Percentiles rank a stretch among this genome's conserved stretches.
These are phyloP conservation scores for Lachancea quebecensis DNA, from an alignment of 805 yeast genomes.

Conservation along the genomic window DNA sequence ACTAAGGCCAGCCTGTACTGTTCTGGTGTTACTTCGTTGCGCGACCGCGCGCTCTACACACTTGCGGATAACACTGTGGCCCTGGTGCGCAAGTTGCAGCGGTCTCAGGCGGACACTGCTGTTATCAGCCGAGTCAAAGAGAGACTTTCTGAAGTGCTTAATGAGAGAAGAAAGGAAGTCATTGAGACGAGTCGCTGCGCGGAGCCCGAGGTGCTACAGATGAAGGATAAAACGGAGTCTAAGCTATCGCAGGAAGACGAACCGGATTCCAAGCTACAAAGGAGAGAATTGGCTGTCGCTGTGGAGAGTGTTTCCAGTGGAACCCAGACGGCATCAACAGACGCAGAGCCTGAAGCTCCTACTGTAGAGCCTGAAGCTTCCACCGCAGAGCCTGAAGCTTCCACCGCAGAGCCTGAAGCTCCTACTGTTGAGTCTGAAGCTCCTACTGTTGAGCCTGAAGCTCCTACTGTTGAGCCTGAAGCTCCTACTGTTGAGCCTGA, in stretches of 20 bases:
- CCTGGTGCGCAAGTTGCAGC: conserved; percentile 8
- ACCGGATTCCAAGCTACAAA: too few species aligned
- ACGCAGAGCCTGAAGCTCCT: too few species aligned
- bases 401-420: neutral
- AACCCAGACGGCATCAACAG: too few species aligned
- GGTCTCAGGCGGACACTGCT: conserved; percentile 2
- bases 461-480: neutral
- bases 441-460: neutral
- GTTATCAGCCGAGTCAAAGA: conserved; percentile 4
- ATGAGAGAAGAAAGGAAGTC: neutral
- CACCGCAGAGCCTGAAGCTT: neutral
- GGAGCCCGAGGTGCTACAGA: neutral
- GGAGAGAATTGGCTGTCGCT: too few species aligned
- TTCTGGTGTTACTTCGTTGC: conserved; percentile 8
- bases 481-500: neutral
- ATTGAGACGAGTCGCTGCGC: too few species aligned
- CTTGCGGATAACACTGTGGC: conserved; percentile 4
- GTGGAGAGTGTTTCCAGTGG: too few species aligned
- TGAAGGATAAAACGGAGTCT: neutral
- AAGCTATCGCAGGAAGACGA: too few species aligned
- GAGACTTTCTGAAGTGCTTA: neutral
- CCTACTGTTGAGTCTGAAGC: neutral
- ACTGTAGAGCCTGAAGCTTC: neutral
- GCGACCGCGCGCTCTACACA: conserved; percentile 3
- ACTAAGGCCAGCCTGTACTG: conserved; percentile 6